Percentiles rank a stretch among this genome's conserved stretches.
Conservation (phyloP, 1,284 basidiomycete species). For the Cutaneotrichosporon mucoides region DNA sequence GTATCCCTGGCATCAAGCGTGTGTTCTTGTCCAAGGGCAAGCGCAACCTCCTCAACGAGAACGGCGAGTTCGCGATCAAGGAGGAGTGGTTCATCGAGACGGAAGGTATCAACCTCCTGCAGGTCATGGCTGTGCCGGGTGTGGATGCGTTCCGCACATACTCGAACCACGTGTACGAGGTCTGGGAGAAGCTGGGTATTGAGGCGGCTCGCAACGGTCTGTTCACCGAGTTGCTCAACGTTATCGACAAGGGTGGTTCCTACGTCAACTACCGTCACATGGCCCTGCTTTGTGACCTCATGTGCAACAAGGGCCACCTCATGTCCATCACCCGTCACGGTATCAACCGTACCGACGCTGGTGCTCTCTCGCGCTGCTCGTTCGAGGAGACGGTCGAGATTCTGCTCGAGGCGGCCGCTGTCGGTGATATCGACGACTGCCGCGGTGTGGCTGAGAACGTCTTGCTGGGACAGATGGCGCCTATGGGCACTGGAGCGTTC, state of each 20-base stretch:
- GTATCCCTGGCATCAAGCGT: slow-evolving; percentile 84
- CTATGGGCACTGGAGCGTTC: slow-evolving; percentile 93
- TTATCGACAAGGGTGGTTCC: slow-evolving; percentile 99
- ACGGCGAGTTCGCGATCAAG: slow-evolving; percentile 54
- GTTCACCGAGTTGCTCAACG: slow-evolving; percentile 83
- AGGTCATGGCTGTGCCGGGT: slow-evolving; percentile 89
- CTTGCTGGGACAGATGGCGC: slow-evolving; percentile 97
- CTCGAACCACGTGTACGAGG: slow-evolving; percentile 95
- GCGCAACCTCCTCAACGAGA: slow-evolving; percentile 61
- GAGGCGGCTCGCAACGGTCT: slow-evolving; percentile 93
- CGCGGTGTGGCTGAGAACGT: slow-evolving; percentile 98
- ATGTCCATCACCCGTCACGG: slow-evolving; percentile 99
- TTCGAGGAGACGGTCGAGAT: slow-evolving; percentile 99
- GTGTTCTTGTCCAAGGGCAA: slow-evolving; percentile 93
- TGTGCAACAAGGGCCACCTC: slow-evolving; percentile 92
- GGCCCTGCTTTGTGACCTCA: slow-evolving; percentile 91
- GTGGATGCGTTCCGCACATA: slow-evolving; percentile 89
- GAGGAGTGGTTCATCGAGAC: slow-evolving; percentile 98
- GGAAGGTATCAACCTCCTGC: slow-evolving; percentile 90
- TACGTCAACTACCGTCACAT: slow-evolving; percentile 99
- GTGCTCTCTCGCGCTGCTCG: slow-evolving; percentile 95
- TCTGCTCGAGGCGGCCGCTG: slow-evolving; percentile 95
- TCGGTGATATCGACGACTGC: slow-evolving; percentile 97
- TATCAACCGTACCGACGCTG: slow-evolving; percentile 96
- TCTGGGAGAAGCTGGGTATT: slow-evolving; percentile 95